Conservation (phyloP, 2,329 filamentous ascomycete genomes). For the Penicillium polonicum region DNA sequence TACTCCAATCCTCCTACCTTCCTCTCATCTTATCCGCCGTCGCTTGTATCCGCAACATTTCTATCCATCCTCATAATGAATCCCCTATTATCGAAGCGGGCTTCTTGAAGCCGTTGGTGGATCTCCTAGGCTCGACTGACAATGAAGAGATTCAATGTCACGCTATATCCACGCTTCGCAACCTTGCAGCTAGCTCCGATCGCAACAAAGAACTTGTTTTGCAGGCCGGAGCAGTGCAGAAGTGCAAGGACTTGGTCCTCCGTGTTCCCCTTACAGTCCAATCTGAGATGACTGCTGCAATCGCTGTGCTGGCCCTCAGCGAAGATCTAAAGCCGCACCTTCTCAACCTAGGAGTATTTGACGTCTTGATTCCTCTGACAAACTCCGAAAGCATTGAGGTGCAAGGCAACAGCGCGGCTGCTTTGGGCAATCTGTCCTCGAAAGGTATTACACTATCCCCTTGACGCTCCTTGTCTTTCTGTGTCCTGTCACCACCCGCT, state of each 20-base stretch:
- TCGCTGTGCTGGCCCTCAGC: conserved; percentile 90
- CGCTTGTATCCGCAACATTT: conserved; percentile 97
- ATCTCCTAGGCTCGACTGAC: conserved; percentile 89
- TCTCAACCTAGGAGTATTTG: conserved; percentile 88
- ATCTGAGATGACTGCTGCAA: conserved; percentile 99
- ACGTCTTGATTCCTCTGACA: conserved; percentile 91
- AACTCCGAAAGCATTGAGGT: conserved; percentile 96
- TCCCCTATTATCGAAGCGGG: conserved; percentile 98
- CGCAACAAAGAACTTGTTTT: conserved; percentile 97
- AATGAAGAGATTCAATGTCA: conserved; percentile 99
- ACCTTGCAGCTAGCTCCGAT: conserved; percentile 93
- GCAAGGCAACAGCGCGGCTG: conserved; percentile 95
- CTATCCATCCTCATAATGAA: conserved; percentile 95
- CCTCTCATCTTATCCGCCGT: conserved; percentile 95
- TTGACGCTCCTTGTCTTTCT: neutral
- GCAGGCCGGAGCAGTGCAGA: conserved; percentile 93
- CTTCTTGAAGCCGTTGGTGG: conserved; percentile 89
- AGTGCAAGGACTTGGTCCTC: conserved; percentile 95
- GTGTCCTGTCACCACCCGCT: neutral
- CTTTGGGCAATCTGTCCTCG: conserved; percentile 90
- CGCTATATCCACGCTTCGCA: conserved; percentile 93
- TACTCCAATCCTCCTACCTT: conserved; percentile 92
- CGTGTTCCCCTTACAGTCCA: conserved; percentile 92
- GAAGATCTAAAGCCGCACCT: conserved; percentile 93
- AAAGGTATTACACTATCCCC: conserved; percentile 66